Evolutionary conservation across 2,329 filamentous ascomycete genomes (phyloP).

Genomic region (Lachnellula cervina): DNA sequence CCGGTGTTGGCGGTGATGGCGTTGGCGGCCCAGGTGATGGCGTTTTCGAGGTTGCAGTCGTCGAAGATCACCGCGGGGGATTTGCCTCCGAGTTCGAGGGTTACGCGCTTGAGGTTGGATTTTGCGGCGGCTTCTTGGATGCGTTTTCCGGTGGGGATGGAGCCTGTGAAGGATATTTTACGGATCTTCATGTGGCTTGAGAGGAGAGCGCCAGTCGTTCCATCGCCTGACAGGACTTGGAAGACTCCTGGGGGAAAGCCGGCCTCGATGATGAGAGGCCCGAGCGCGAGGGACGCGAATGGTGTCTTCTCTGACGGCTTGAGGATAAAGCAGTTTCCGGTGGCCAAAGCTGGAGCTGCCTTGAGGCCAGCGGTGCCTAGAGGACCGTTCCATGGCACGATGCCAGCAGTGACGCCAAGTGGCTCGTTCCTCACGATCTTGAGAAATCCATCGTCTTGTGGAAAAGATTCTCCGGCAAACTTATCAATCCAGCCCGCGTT

Average conservation of each 20-base stretch:
- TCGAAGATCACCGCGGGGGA: conserved; percentile 40
- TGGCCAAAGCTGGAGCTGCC: conserved; percentile 54
- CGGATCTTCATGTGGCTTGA: conserved; percentile 36
- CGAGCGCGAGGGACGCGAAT: conserved; percentile 47
- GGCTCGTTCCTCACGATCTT: conserved; percentile 35
- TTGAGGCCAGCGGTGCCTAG: conserved; percentile 46
- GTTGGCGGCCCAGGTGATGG: conserved; percentile 38
- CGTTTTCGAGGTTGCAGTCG: conserved; percentile 42
- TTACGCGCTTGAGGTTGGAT: conserved; percentile 39
- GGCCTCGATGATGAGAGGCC: conserved; percentile 22
- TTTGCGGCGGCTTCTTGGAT: conserved; percentile 38
- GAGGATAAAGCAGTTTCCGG: conserved; percentile 54
- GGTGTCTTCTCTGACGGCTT: conserved; percentile 62
- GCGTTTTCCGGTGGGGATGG: conserved; percentile 34
- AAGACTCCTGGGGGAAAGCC: conserved; percentile 37
- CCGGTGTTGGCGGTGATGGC: conserved; percentile 65
- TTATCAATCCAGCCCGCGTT: conserved; percentile 38
- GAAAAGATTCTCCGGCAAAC: conserved; percentile 35
- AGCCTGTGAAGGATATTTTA: conserved; percentile 40
- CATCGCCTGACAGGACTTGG: conserved; percentile 38
- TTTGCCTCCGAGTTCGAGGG: conserved; percentile 41
- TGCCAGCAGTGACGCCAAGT: conserved; percentile 46
- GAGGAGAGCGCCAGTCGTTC: conserved; percentile 34
- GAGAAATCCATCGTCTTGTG: conserved; percentile 43
- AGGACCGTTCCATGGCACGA: conserved; percentile 55